Evolutionary conservation across 2,329 filamentous ascomycete species (phyloP).

Genomic region (Aspergillus costaricaensis): DNA sequence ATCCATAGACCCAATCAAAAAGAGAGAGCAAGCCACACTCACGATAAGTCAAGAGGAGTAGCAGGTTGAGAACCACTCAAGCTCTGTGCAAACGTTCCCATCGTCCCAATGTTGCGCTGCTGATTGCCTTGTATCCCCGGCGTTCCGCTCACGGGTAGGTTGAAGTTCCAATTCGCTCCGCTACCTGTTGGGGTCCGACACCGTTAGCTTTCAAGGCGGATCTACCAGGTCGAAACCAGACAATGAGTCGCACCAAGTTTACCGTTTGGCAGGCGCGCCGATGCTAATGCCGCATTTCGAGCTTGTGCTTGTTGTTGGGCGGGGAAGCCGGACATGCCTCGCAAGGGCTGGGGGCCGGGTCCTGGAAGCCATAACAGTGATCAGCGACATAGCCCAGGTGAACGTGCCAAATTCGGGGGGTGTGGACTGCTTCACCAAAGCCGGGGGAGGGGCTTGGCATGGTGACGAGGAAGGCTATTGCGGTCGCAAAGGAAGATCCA

Average conservation of each 20-base stretch:
- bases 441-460: conserved; percentile 7
- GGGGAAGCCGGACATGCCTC: conserved; percentile 57
- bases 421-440: neutral
- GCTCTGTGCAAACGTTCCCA: conserved; percentile 60
- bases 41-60: conserved; percentile 59
- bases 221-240: neutral
- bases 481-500: conserved; percentile 27
- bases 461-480: conserved; percentile 16
- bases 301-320: conserved; percentile 52
- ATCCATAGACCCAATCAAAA: neutral
- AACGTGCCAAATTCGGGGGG: conserved; percentile 4
- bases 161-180: conserved; percentile 61
- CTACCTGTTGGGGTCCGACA: conserved; percentile 43
- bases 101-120: conserved; percentile 52
- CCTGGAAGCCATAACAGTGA: conserved; percentile 35
- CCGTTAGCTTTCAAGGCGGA: conserved; percentile 26
- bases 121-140: conserved; percentile 54
- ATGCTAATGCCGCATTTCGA: conserved; percentile 51
- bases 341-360: conserved; percentile 53
- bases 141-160: conserved; percentile 55
- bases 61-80: conserved; percentile 56
- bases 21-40: conserved; percentile 37
- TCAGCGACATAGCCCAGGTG: conserved; percentile 17
- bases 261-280: conserved; percentile 55
- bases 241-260: conserved; percentile 51